Conservation (phyloP, 2,329 filamentous ascomycete genomes). For the Cordyceps javanica region DNA sequence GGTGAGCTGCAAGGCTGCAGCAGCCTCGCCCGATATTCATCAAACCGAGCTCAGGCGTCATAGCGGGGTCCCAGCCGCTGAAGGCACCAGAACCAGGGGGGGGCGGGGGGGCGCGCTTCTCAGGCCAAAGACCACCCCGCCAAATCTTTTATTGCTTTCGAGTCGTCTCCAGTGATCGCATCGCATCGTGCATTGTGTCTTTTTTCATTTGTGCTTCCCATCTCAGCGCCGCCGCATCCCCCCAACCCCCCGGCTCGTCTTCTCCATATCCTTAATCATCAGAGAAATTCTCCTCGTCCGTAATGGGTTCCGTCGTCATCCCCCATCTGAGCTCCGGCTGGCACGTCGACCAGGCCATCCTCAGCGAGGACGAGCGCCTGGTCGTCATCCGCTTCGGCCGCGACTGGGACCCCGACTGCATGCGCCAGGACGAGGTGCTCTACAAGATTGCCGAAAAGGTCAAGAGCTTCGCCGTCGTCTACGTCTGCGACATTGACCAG, state of each 20-base stretch:
- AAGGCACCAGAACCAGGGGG: not conserved
- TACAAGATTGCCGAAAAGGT: conserved; percentile 90
- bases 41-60: conserved; percentile 9
- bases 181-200: too few relatives aligned
- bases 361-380: conserved; percentile 80
- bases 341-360: conserved; percentile 97
- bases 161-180: not conserved
- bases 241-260: not conserved
- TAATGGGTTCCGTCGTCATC: conserved; percentile 83
- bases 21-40: not conserved
- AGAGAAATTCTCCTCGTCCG: too few relatives aligned
- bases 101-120: too few relatives aligned
- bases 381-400: conserved; percentile 92
- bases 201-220: not conserved
- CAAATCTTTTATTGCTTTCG: conserved; percentile 3
- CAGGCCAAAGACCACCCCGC: not conserved
- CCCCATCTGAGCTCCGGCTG: conserved; percentile 88
- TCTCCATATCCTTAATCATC: not conserved
- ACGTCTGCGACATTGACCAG: conserved; percentile 87
- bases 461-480: conserved; percentile 89
- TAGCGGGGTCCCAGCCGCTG: conserved; percentile 6
- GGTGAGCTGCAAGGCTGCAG: not conserved
- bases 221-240: too few relatives aligned
- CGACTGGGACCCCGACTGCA: conserved; percentile 73
- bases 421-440: conserved; percentile 81